Percentiles rank a stretch among this genome's conserved stretches.
Conservation (phyloP, 2,329 filamentous ascomycete species). For the Sporothrix brunneoviolacea region DNA sequence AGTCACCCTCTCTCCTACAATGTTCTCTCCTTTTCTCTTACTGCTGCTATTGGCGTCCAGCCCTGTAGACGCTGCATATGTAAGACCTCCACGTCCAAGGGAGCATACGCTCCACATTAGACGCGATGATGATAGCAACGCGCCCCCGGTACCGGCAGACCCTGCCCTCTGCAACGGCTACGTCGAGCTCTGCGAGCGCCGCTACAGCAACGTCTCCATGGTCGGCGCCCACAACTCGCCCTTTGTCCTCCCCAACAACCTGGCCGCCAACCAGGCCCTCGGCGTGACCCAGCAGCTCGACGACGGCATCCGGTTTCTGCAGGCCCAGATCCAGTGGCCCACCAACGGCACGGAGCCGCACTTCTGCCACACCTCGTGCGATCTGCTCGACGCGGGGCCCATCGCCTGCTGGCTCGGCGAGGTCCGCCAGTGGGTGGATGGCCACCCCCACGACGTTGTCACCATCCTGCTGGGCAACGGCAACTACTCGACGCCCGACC, state of each 20-base stretch:
- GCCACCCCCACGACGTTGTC: slow-evolving; percentile 79
- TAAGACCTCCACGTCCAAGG: too few relatives aligned
- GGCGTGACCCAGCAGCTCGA: slow-evolving; percentile 65
- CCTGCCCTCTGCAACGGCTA: slow-evolving; percentile 68
- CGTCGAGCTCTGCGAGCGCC: slow-evolving; percentile 66
- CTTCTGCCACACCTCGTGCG: slow-evolving; percentile 81
- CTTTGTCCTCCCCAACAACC: slow-evolving; percentile 63
- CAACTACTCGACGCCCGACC: slow-evolving; percentile 57
- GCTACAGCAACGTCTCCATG: slow-evolving; percentile 75
- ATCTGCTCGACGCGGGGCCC: slow-evolving; percentile 73
- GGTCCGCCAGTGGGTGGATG: slow-evolving; percentile 65
- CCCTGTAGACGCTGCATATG: too few relatives aligned
- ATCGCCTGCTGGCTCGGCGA: slow-evolving; percentile 65
- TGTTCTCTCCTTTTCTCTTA: neutral
- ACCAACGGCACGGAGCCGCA: slow-evolving; percentile 47
- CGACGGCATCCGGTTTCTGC: slow-evolving; percentile 63
- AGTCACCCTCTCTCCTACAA: neutral
- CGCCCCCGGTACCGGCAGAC: too few relatives aligned
- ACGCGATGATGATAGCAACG: too few relatives aligned
- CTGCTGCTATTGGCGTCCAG: too few relatives aligned
- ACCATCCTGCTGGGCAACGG: slow-evolving; percentile 81
- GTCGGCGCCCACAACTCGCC: slow-evolving; percentile 77
- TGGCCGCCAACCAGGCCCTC: slow-evolving; percentile 68
- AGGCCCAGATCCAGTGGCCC: slow-evolving; percentile 57
- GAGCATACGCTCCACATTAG: too few relatives aligned